Percentiles rank a stretch among this genome's conserved stretches.
phyloP scores from a whole-genome alignment of 176 grass and related monocot species.

The Luzula sylvatica region DNA sequence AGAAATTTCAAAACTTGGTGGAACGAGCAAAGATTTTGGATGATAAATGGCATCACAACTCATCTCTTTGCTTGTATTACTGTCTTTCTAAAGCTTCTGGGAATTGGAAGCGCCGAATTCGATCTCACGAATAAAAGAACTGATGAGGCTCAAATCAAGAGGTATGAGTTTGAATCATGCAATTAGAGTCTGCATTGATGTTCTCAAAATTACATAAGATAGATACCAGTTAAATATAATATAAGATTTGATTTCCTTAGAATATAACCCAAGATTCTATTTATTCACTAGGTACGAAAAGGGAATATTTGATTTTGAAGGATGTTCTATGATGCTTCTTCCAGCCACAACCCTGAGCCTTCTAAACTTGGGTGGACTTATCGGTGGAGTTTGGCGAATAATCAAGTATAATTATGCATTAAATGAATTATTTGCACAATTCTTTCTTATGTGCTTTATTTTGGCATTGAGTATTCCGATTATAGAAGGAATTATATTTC shows the following conservation, averaged over 20 bases:
- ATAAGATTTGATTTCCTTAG: no score
- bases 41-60: conserved; percentile 36
- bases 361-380: conserved; percentile 28
- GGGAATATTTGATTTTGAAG: conserved; percentile 44
- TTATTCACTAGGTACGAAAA: conserved; percentile 18
- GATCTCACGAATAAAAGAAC: conserved; percentile 34
- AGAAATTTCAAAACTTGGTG: conserved; percentile 21
- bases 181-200: no score
- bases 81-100: conserved; percentile 19
- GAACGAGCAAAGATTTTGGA: conserved; percentile 43
- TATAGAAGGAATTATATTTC: conserved; percentile 36
- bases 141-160: conserved; percentile 16
- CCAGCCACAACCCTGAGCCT: conserved; percentile 46
- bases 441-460: conserved; percentile 33
- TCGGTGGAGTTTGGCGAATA: conserved; percentile 28
- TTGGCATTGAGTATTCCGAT: conserved; percentile 32
- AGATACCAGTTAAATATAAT: no score
- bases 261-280: not conserved
- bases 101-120: conserved; percentile 22
- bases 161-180: not conserved
- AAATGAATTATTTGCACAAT: conserved; percentile 15
- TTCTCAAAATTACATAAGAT: no score
- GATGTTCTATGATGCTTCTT: conserved; percentile 35
- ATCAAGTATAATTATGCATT: not conserved
- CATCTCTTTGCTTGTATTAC: conserved; percentile 32